phyloP scores from a whole-genome alignment of 164 flowering plant genomes.

The Tinospora cordifolia region DNA sequence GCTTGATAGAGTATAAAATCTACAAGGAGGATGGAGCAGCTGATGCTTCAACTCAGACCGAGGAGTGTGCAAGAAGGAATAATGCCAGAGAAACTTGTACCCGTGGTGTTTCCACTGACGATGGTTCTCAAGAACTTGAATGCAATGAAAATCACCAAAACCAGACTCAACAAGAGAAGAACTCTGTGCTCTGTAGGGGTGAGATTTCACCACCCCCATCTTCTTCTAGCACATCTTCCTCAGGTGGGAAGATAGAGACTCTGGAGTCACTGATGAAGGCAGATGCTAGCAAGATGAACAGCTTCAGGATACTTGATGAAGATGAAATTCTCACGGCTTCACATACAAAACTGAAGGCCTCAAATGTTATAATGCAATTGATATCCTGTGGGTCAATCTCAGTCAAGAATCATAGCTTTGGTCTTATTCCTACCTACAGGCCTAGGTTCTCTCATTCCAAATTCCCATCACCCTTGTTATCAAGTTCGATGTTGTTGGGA shows the following conservation, averaged over 20 bases:
- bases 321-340: constrained; percentile 45
- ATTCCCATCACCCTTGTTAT: constrained; percentile 63
- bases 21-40: constrained; percentile 48
- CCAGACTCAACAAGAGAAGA: constrained; percentile 25
- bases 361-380: constrained; percentile 79
- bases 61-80: constrained; percentile 32
- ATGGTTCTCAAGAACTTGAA: constrained; percentile 38
- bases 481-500: constrained; percentile 60
- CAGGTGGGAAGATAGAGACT: constrained; percentile 71
- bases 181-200: constrained; percentile 30
- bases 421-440: constrained; percentile 63
- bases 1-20: constrained; percentile 64
- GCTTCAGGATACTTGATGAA: constrained; percentile 66
- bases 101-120: constrained; percentile 85
- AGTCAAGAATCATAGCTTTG: constrained; percentile 84
- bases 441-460: constrained; percentile 58
- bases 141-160: constrained; percentile 20
- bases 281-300: constrained; percentile 61
- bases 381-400: constrained; percentile 91
- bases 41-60: constrained; percentile 90
- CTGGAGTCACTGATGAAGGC: constrained; percentile 85
- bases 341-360: constrained; percentile 53
- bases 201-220: constrained; percentile 56
- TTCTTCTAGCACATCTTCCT: constrained; percentile 70
- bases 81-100: constrained; percentile 54